Percentiles rank a stretch among this genome's conserved stretches.
These are phyloP conservation scores for Fraxinus cuspidata DNA, from an alignment of 257 asterid genomes.

Conservation along the genomic window DNA sequence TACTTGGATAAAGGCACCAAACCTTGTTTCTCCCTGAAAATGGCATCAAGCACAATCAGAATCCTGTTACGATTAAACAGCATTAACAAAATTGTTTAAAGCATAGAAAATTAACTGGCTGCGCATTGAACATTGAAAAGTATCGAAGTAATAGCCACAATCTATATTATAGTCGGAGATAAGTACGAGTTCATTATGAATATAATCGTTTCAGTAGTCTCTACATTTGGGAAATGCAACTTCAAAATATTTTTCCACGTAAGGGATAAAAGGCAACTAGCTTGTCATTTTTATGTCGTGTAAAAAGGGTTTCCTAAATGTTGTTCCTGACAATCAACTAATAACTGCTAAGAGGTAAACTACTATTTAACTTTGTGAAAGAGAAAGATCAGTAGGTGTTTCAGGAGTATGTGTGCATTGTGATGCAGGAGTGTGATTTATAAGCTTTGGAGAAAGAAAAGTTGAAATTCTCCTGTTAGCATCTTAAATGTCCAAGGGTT, in stretches of 20 bases:
- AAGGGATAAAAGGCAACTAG: not conserved
- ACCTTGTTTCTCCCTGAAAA: slow-evolving; percentile 77
- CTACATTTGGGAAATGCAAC: not conserved
- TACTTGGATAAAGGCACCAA: slow-evolving; percentile 91
- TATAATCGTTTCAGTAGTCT: not conserved
- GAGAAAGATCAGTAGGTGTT: not conserved
- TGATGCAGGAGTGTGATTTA: not conserved
- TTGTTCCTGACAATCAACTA: not conserved
- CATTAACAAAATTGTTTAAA: slow-evolving; percentile 1
- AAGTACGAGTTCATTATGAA: not conserved
- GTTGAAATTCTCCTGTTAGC: not conserved
- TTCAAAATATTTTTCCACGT: not conserved
- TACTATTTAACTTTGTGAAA: not conserved
- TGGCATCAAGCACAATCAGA: slow-evolving; percentile 25
- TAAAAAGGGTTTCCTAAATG: not conserved
- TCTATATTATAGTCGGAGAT: not conserved
- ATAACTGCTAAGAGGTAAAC: not conserved
- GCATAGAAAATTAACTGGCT: not conserved
- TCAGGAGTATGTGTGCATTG: not conserved
- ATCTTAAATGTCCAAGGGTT: not conserved
- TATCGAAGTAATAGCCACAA: not conserved
- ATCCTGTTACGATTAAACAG: not conserved
- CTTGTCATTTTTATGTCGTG: not conserved
- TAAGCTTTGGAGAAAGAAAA: not conserved
- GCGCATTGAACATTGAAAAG: not conserved